Evolutionary conservation across 169 alveolate species (phyloP), one percentile per base, ranked within the genome.

Genomic region (Cryptosporidium muris): DNA sequence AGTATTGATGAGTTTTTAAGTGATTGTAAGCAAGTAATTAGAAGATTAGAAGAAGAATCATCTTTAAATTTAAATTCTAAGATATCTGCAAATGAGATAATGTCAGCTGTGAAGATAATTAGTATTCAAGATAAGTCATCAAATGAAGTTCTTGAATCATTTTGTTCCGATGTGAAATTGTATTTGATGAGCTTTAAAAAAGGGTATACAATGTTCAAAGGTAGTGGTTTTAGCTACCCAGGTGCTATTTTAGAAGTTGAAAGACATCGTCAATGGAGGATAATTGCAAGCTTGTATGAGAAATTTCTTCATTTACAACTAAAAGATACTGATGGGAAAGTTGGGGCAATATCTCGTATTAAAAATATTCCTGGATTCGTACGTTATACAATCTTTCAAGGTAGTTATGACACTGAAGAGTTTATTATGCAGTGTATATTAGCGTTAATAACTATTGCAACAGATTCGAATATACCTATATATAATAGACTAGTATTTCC

Each of bases 181-280:
- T 52, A 74, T 56, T 25, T 25, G 25, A 38, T 74, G 14, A 38
- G 68, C 43, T 52, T 47, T 8, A 74, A 74, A 25, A 56, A 14
- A 16, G 85, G 85, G 2, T 49, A 38, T 12, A 58, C 85, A 1
- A 36, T 74, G 3, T 74, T 74, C 45, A 74, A 74, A 54, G 85
- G 85, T 12, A 74, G 74, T 43, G 85, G 85, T 14, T 74, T 74
- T 48, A 43, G 63, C 25, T 74, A 74, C 60, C 85, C 85, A 14
- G 85, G 85, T 43, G 66, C 85, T 47, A 74, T 74, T 56, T 42
- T 74, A 25, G 85, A 74, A 16, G 54, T 74, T 43, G 85, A 74
- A 14, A 74, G 85, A 47, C 54, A 74, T 54, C 54, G 85, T 11
- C 85, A 74, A 9, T 74, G 85, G 85, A 51, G 58, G 40, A 51